A percentile compares a stretch with the other conserved stretches of the same genome.
Conservation (phyloP, 2,329 filamentous ascomycete genomes). For the Trichoderma simmonsii region DNA sequence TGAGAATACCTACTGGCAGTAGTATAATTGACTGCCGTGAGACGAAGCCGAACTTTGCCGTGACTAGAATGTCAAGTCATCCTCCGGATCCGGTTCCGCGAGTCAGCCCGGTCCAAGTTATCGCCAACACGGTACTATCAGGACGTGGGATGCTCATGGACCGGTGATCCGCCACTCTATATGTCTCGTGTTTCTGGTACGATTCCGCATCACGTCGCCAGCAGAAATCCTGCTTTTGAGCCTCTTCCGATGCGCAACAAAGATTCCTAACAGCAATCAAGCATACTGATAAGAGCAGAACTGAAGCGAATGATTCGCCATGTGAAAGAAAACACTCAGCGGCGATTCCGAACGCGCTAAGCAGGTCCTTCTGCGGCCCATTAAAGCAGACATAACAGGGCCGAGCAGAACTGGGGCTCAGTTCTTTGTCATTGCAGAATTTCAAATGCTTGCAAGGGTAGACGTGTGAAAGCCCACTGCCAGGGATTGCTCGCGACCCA, state of each 20-base stretch:
- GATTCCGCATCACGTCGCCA: background rate
- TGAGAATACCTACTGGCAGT: background rate
- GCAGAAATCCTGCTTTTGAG: background rate
- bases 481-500: background rate
- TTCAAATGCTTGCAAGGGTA: background rate
- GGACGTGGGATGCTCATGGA: background rate
- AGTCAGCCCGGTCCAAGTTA: background rate
- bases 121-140: background rate
- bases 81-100: background rate
- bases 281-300: background rate
- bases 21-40: background rate
- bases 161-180: background rate
- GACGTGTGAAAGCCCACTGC: constrained; percentile 1
- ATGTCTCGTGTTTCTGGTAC: background rate
- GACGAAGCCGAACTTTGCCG: background rate
- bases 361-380: background rate
- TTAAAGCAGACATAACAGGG: background rate
- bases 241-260: background rate
- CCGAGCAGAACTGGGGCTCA: background rate
- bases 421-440: constrained; percentile 2
- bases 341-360: constrained; percentile 12
- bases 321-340: background rate
- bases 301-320: background rate
- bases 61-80: background rate
- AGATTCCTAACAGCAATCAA: background rate